A percentile compares a stretch with the other conserved stretches of the same genome.
phyloP scores from a whole-genome alignment of 2,329 filamentous ascomycete species.

The Penicillium sumatraense region DNA sequence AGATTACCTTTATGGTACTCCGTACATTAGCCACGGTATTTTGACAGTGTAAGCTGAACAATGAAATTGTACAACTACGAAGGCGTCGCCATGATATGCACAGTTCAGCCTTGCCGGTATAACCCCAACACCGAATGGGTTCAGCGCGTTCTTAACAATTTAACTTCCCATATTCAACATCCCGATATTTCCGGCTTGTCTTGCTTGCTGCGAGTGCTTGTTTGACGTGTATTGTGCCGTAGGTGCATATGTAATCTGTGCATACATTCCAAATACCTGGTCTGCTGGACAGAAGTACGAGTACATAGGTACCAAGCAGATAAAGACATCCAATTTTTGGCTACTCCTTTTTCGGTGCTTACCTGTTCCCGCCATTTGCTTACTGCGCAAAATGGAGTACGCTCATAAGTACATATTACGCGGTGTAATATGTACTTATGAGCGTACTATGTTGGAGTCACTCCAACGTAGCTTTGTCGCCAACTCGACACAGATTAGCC shows the following conservation, averaged over 20 bases:
- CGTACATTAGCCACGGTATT: neutral
- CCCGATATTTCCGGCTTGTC: neutral
- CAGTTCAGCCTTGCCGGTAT: neutral
- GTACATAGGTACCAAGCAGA: no score
- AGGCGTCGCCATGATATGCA: neutral
- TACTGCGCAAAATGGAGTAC: no score
- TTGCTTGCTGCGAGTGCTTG: neutral
- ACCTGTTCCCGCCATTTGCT: no score
- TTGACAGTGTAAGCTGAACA: neutral
- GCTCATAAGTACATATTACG: no score
- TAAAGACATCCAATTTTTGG: no score
- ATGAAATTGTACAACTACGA: neutral
- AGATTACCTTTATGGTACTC: no score
- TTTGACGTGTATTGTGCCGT: neutral
- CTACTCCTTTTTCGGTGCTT: no score
- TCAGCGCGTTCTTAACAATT: neutral
- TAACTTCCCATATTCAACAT: no score
- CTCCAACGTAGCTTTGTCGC: no score
- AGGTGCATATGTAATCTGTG: neutral
- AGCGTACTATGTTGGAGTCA: no score
- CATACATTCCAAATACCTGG: neutral
- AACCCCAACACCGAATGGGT: neutral
- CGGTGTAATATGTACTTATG: no score
- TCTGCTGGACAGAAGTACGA: constrained; percentile 17
- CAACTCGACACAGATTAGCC: no score